Evolutionary conservation across 257 asterid genomes (phyloP).

Genomic region (Nemophila menziesii): DNA sequence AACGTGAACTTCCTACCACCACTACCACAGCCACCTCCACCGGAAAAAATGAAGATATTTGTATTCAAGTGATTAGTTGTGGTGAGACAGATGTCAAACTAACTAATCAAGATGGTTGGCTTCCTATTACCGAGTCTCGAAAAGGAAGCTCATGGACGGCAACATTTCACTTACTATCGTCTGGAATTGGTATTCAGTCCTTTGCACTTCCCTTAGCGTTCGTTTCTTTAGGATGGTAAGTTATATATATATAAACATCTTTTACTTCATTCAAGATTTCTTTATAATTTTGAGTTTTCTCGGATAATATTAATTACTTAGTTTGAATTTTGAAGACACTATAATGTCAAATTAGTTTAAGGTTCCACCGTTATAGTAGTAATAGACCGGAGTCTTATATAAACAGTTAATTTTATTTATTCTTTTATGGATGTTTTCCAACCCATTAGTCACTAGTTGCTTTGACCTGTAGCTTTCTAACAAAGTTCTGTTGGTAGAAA

Average conservation of each 20-base stretch:
- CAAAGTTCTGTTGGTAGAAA: too few relatives aligned
- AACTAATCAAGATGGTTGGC: constrained; percentile 22
- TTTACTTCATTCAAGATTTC: too few relatives aligned
- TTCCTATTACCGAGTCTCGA: constrained; percentile 51
- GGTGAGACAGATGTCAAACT: not conserved
- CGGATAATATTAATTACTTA: too few relatives aligned
- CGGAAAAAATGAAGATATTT: not conserved
- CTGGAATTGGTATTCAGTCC: constrained; percentile 52
- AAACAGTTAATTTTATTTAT: too few relatives aligned
- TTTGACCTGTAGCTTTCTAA: too few relatives aligned
- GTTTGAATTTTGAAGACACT: too few relatives aligned
- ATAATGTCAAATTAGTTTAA: too few relatives aligned
- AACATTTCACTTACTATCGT: constrained; percentile 29
- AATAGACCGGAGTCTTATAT: too few relatives aligned
- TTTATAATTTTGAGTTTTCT: too few relatives aligned
- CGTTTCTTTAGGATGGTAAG: constrained; percentile 58
- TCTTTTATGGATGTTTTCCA: too few relatives aligned
- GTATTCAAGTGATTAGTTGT: not conserved
- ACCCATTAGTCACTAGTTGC: too few relatives aligned
- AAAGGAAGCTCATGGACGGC: constrained; percentile 32
- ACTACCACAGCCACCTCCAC: not conserved
- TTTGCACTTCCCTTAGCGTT: constrained; percentile 50
- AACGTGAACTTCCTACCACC: not conserved
- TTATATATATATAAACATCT: not conserved
- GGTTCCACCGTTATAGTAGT: too few relatives aligned